phyloP scores from a whole-genome alignment of 208 protist species.

The Leishmania amazonensis region DNA sequence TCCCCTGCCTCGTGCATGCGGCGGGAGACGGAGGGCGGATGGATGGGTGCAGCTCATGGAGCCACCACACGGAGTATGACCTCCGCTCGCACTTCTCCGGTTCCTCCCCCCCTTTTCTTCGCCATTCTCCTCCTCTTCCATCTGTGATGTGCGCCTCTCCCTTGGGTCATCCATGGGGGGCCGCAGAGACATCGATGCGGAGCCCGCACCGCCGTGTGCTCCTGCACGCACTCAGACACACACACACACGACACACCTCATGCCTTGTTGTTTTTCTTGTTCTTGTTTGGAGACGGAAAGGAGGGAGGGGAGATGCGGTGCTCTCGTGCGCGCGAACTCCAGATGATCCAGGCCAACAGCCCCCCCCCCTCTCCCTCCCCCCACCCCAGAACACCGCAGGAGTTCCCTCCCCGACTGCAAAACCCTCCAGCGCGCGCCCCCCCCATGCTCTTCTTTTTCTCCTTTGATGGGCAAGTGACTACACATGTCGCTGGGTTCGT shows the following conservation, averaged over 20 bases:
- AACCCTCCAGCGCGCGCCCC: constrained; percentile 7
- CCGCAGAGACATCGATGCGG: too few species aligned
- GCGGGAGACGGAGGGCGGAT: neutral
- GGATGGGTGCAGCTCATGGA: neutral
- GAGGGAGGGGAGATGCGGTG: neutral
- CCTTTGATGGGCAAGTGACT: constrained; percentile 7
- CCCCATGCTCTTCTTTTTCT: neutral
- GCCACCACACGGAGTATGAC: neutral
- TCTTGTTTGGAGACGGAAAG: too few species aligned
- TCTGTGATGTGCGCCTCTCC: neutral
- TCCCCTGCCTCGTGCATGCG: neutral
- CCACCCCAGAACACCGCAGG: neutral
- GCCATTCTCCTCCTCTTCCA: neutral
- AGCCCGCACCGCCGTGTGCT: too few species aligned
- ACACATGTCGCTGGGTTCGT: constrained; percentile 24
- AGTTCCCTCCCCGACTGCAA: constrained; percentile 3
- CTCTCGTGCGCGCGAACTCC: neutral
- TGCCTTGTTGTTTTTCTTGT: neutral
- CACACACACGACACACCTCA: neutral
- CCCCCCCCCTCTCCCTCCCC: neutral
- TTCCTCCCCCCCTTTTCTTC: neutral
- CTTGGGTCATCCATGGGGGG: too few species aligned
- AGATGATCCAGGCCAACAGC: neutral
- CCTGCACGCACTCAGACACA: too few species aligned
- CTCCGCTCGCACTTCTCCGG: neutral